Evolutionary conservation across 495 filamentous ascomycete species (phyloP).

Genomic region (Penicillium herquei): DNA sequence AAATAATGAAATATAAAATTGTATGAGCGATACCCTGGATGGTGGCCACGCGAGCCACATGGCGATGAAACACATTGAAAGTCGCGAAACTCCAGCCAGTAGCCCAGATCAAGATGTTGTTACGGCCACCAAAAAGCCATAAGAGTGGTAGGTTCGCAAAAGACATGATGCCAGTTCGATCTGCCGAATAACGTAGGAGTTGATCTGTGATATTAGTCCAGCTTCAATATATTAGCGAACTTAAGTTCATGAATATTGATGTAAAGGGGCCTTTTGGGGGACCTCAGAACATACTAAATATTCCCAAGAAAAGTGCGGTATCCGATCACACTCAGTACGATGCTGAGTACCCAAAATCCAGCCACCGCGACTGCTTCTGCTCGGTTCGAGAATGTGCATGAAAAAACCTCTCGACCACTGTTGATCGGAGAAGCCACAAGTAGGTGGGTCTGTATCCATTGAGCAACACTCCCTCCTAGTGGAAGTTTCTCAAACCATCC

Average conservation of each 20-base stretch:
- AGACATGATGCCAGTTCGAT: slow-evolving; percentile 51
- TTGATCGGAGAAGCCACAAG: slow-evolving; percentile 32
- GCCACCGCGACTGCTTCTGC: slow-evolving; percentile 37
- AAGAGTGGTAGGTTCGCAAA: slow-evolving; percentile 52
- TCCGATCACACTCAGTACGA: slow-evolving; percentile 32
- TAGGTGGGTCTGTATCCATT: slow-evolving; percentile 34
- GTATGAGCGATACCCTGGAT: slow-evolving; percentile 51
- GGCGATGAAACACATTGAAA: slow-evolving; percentile 56
- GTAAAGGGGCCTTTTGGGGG: not conserved
- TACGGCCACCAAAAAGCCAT: slow-evolving; percentile 53
- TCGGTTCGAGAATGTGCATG: slow-evolving; percentile 41
- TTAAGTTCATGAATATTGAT: not conserved
- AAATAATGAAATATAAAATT: slow-evolving; percentile 30
- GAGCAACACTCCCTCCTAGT: slow-evolving; percentile 7
- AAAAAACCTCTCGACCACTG: slow-evolving; percentile 26
- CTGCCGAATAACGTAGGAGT: slow-evolving; percentile 45
- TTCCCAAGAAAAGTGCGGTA: slow-evolving; percentile 38
- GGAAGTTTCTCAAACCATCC: not conserved
- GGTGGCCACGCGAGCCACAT: slow-evolving; percentile 54
- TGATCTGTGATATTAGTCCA: slow-evolving; percentile 35
- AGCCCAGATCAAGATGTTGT: slow-evolving; percentile 55
- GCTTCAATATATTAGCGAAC: slow-evolving; percentile 21
- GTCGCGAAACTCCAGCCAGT: slow-evolving; percentile 55
- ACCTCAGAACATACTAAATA: slow-evolving; percentile 45
- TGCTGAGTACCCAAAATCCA: slow-evolving; percentile 42